Evolutionary conservation across 2,329 filamentous ascomycete species (phyloP).

Genomic region (Exophiala calicioides): DNA sequence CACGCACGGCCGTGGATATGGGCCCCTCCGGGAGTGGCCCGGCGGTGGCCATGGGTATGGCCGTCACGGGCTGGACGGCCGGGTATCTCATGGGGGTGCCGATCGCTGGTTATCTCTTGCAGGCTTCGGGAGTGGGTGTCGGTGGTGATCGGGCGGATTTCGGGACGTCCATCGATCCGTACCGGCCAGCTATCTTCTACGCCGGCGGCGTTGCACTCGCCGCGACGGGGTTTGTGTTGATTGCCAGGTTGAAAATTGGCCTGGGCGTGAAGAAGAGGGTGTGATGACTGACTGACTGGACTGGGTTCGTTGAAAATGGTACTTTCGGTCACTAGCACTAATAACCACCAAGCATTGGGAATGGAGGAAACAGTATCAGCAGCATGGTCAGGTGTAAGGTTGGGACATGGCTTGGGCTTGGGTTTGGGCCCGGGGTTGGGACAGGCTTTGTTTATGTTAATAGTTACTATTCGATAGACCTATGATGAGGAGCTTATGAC

Average conservation of each 20-base stretch:
- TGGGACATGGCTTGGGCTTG: too few relatives aligned
- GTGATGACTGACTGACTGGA: constrained; percentile 15
- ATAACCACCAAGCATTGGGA: not conserved
- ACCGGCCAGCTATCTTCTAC: constrained; percentile 63
- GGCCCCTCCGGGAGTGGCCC: too few relatives aligned
- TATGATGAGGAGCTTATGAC: too few relatives aligned
- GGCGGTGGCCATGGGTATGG: constrained; percentile 51
- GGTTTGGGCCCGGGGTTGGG: too few relatives aligned
- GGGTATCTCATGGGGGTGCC: constrained; percentile 64
- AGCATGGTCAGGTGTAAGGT: too few relatives aligned
- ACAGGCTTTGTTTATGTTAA: too few relatives aligned
- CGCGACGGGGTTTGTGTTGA: constrained; percentile 46
- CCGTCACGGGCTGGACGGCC: constrained; percentile 61
- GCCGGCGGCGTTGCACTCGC: constrained; percentile 56
- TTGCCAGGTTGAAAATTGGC: constrained; percentile 47
- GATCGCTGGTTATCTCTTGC: constrained; percentile 62
- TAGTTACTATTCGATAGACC: too few relatives aligned
- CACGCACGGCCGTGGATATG: constrained; percentile 56
- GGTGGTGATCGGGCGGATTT: not conserved
- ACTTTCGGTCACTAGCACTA: not conserved
- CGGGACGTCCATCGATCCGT: constrained; percentile 50
- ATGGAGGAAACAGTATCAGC: too few relatives aligned
- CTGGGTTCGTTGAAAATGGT: not conserved
- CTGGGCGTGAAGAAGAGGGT: constrained; percentile 24
- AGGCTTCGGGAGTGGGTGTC: constrained; percentile 54